Evolutionary conservation across 768 basidiomycete genomes (phyloP), one percentile per base, ranked within the genome.

Genomic region (Boletellus emodensis): DNA sequence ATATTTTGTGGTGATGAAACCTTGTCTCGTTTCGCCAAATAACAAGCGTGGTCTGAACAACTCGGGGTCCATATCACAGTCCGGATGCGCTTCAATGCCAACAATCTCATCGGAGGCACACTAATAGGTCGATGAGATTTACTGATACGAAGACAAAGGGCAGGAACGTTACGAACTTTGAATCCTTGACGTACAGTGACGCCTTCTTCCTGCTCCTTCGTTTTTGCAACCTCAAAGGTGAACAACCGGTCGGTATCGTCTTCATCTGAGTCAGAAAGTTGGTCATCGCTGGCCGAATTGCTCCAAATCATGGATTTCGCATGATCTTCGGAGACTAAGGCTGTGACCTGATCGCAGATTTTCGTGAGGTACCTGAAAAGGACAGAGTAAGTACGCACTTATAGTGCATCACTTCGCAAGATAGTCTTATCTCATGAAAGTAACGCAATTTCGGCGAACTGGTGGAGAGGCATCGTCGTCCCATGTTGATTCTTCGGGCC

Each of bases 401-500:
- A 20, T 10, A 24, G 41, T 1, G 10, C 30, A 22, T 3, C 14
- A 26, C 11, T 6, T 40, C 14, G 22, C 15, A 26, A 17, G 10
- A 24, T 14, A 39, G 20, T 32, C 58, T 52, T 56, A 78, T 82
- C 83, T 66, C 78, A 84, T 82, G 61, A 84, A 84, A 0, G 82
- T 80, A 3, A 77, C 68, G 8, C 83, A 70, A 59, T 82, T 84
- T 2, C 75, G 70, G 15, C 69, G 60, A 8, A 80, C 73, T 6
- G 79, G 68, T 0, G 76, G 71, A 14, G 70, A 53, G 1, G 80
- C 75, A 32, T 70, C 62, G 52, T 83, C 80, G 34, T 76, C 59
- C 83, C 82, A 84, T 0, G 82, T 82, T 0, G 66, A 68, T 13
- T 79, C 74, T 54, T 85, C 80, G 0, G 83, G 83, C 83, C 83